Evolutionary conservation across 2,329 filamentous ascomycete genomes (phyloP), one percentile per base, ranked within the genome.

Genomic region (Diplodia mutila): DNA sequence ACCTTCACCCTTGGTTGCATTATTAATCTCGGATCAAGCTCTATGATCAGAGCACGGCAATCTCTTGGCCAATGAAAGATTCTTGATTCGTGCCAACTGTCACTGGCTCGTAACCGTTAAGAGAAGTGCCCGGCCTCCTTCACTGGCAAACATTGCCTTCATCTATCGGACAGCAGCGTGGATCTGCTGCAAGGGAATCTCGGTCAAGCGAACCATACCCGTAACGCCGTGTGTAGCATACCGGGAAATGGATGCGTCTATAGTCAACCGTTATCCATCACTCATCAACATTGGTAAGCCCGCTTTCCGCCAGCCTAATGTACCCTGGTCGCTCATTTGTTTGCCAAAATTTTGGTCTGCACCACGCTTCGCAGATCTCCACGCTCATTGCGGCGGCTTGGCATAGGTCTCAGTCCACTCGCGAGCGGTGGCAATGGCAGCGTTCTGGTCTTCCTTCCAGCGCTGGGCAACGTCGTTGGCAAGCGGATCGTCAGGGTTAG

Each of bases 401-500:
- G 94, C 94, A 77, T 95, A 92, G 73, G 90, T 90, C 78, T 86
- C 85, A 14, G 95, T 98, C 94, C 95, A 98, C 75, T 97, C 93
- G 76, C 87, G 90, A 18, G 94, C 94, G 8, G 93, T 98, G 71
- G 91, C 89, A 74, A 99, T 98, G 27, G 95, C 95, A 57, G 92
- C 92, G 71, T 89, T 89, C 81, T 98, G 92, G 76, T 99, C 90
- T 76, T 98, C 93, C 84, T 98, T 97, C 95, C 95, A 99, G 77
- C 91, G 90, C 84, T 98, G 96, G 42, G 95, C 95, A 51, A 99
- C 95, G 72, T 99, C 94, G 77, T 97, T 96, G 61, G 95, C 96
- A 51, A 99, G 88, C n/a, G 95, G 96, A 77, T 99, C 95, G 76
- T 99, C 95, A 34, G 96, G 95, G 81, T 99, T 99, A 16, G 95